phyloP scores from a whole-genome alignment of 352 stramenopile genomes.

The Globisporangium acanthophoron region DNA sequence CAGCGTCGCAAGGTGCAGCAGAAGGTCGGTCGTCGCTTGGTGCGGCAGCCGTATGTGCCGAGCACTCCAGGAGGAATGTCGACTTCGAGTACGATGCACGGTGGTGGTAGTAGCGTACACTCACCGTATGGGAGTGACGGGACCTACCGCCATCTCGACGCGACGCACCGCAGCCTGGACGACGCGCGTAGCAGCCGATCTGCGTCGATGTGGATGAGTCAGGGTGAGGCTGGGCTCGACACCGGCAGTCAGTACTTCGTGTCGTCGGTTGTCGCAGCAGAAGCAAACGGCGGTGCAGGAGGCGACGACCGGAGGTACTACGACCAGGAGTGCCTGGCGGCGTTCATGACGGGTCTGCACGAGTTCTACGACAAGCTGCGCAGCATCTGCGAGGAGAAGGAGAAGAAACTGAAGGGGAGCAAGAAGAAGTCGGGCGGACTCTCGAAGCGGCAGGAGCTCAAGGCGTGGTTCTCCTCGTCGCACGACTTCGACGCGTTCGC shows the following conservation, averaged over 20 bases:
- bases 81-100: conserved; percentile 17
- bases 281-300: neutral
- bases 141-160: conserved; percentile 22
- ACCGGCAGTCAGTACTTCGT: conserved; percentile 22
- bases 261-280: conserved; percentile 10
- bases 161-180: conserved; percentile 31
- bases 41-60: conserved; percentile 15
- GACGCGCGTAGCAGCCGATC: conserved; percentile 37
- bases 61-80: conserved; percentile 30
- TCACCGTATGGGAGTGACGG: conserved; percentile 21
- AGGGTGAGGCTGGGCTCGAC: conserved; percentile 14
- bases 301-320: conserved; percentile 58
- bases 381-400: conserved; percentile 48
- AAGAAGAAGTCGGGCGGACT: conserved; percentile 49
- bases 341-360: conserved; percentile 47
- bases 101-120: conserved; percentile 14
- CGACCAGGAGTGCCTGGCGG: conserved; percentile 45
- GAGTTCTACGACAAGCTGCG: conserved; percentile 68
- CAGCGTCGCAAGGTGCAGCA: conserved; percentile 54
- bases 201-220: conserved; percentile 7
- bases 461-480: conserved; percentile 80
- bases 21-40: conserved; percentile 32
- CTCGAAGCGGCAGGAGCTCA: conserved; percentile 79
- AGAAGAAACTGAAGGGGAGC: conserved; percentile 42
- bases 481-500: conserved; percentile 80